Percentiles rank a stretch among this genome's conserved stretches.
phyloP scores from a whole-genome alignment of 1,284 basidiomycete genomes.

The Sutorius eximius region DNA sequence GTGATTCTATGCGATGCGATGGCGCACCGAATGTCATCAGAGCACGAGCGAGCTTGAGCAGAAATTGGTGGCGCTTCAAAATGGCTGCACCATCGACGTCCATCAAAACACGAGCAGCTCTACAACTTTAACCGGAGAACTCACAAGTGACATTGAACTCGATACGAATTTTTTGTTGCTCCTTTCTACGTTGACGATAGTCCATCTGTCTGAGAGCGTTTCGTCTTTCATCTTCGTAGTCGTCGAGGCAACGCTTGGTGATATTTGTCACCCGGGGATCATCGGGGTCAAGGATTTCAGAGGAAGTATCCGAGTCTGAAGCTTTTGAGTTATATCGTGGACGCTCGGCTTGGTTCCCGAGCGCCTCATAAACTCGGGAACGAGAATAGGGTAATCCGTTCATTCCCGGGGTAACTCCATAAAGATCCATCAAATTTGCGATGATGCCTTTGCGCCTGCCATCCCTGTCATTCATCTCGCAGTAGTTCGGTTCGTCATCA shows the following conservation, averaged over 20 bases:
- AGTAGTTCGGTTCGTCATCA: slow-evolving; percentile 12
- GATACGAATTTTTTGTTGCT: slow-evolving; percentile 59
- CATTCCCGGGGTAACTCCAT: slow-evolving; percentile 36
- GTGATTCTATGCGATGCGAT: slow-evolving; percentile 69
- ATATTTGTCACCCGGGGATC: slow-evolving; percentile 53
- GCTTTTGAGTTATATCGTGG: slow-evolving; percentile 22
- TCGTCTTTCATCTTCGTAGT: slow-evolving; percentile 59
- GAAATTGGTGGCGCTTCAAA: slow-evolving; percentile 57
- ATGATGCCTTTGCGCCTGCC: slow-evolving; percentile 35
- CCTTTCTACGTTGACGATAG: slow-evolving; percentile 63
- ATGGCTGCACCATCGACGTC: slow-evolving; percentile 41
- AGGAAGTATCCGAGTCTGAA: slow-evolving; percentile 36
- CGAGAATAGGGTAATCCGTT: slow-evolving; percentile 32
- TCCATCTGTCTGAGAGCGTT: slow-evolving; percentile 60
- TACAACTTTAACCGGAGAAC: slow-evolving; percentile 18
- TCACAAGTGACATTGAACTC: slow-evolving; percentile 70
- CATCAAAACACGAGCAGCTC: neutral
- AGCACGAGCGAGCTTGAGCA: slow-evolving; percentile 61
- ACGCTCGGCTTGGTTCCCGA: slow-evolving; percentile 1
- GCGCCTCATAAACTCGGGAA: slow-evolving; percentile 23
- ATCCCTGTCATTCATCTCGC: slow-evolving; percentile 26
- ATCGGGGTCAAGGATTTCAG: slow-evolving; percentile 53
- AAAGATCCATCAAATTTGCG: slow-evolving; percentile 56
- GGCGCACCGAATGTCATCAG: slow-evolving; percentile 73
- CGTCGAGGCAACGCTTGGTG: slow-evolving; percentile 46